phyloP scores from a whole-genome alignment of 2,329 filamentous ascomycete genomes.

The Botrytis aclada region DNA sequence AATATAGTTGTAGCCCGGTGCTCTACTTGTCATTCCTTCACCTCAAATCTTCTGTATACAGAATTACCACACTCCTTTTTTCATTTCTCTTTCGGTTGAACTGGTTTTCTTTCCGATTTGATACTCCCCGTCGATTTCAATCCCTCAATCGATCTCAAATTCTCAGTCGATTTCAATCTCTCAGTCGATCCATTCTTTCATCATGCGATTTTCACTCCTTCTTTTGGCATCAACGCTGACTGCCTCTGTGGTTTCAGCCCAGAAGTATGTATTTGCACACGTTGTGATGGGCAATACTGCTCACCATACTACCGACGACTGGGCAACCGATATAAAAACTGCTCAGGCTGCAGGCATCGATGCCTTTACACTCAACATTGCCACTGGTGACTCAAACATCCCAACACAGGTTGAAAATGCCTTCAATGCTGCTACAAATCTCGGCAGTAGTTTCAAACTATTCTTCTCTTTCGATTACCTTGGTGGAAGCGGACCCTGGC shows the following conservation, averaged over 20 bases:
- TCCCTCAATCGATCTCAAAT: not conserved
- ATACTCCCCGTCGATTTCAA: not conserved
- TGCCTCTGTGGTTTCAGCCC: constrained; percentile 19
- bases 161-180: not conserved
- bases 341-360: constrained; percentile 41
- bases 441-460: constrained; percentile 31
- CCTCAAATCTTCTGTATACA: not conserved
- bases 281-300: constrained; percentile 38
- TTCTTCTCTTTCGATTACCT: constrained; percentile 41
- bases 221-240: constrained; percentile 19
- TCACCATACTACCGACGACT: constrained; percentile 35
- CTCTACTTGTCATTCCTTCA: constrained; percentile 1
- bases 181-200: not conserved
- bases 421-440: constrained; percentile 36
- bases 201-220: constrained; percentile 19
- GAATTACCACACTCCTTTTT: constrained; percentile 15
- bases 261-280: constrained; percentile 36
- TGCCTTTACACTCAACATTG: constrained; percentile 40
- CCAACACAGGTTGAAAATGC: constrained; percentile 38
- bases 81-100: not conserved
- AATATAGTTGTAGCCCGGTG: constrained; percentile 9
- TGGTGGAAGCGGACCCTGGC: constrained; percentile 32
- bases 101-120: not conserved
- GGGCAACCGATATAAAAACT: constrained; percentile 37
- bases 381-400: constrained; percentile 36